Percentiles rank a stretch among this genome's conserved stretches.
These are phyloP conservation scores for Neophaeococcomyces mojaviensis DNA, from an alignment of 2,329 filamentous ascomycete species.

Conservation along the genomic window DNA sequence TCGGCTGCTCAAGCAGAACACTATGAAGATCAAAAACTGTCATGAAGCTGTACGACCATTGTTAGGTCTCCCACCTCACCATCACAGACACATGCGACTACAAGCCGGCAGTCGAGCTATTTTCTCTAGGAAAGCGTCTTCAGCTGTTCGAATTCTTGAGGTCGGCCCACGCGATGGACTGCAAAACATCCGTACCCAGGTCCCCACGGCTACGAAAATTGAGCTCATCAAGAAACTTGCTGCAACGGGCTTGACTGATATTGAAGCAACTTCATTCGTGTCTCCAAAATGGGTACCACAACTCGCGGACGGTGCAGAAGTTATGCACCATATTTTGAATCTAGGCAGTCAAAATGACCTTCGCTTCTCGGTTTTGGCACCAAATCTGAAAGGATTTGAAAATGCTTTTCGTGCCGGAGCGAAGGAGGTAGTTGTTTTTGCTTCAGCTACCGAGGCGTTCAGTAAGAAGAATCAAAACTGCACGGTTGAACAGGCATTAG, in stretches of 20 bases:
- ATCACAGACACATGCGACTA: not conserved
- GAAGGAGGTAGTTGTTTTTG: slow-evolving; percentile 35
- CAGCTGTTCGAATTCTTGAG: slow-evolving; percentile 54
- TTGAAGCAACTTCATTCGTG: slow-evolving; percentile 78
- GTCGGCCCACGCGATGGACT: slow-evolving; percentile 80
- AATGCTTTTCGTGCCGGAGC: slow-evolving; percentile 45
- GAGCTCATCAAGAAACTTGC: slow-evolving; percentile 65
- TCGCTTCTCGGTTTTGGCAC: slow-evolving; percentile 33
- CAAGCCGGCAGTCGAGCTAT: not conserved
- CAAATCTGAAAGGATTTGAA: slow-evolving; percentile 41
- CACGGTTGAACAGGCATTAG: slow-evolving; percentile 32
- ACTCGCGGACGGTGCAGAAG: slow-evolving; percentile 39
- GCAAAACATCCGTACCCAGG: slow-evolving; percentile 70
- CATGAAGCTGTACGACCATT: too few species aligned
- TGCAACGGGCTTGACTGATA: slow-evolving; percentile 60
- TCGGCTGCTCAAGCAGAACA: too few species aligned
- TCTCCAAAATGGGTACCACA: slow-evolving; percentile 80
- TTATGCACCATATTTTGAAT: slow-evolving; percentile 7
- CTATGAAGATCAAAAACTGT: too few species aligned
- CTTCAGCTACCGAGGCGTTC: slow-evolving; percentile 37
- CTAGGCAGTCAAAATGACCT: slow-evolving; percentile 6
- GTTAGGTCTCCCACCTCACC: too few species aligned
- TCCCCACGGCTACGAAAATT: slow-evolving; percentile 66
- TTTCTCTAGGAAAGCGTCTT: not conserved
- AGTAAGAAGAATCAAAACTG: slow-evolving; percentile 38